Conservation (phyloP, 257 asterid species). For the Solanum okadae region DNA sequence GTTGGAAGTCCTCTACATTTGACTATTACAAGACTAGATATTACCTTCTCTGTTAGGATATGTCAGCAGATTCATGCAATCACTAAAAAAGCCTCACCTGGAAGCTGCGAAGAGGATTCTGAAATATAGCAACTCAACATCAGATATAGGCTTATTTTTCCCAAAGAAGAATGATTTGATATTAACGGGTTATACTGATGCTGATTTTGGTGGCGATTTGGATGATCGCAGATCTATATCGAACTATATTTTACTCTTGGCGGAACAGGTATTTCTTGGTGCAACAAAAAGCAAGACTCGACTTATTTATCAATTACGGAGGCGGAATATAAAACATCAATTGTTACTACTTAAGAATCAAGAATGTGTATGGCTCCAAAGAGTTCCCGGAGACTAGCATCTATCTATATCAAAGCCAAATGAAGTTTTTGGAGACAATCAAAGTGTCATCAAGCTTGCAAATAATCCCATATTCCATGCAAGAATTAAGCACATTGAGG, state of each 20-base stretch:
- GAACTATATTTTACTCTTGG: background rate
- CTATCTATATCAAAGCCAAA: background rate
- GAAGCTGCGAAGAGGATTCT: background rate
- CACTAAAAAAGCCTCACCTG: background rate
- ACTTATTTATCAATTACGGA: conserved; percentile 4
- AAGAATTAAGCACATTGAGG: background rate
- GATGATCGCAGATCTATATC: background rate
- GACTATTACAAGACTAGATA: background rate
- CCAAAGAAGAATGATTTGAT: background rate
- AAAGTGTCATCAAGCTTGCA: background rate
- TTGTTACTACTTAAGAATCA: background rate
- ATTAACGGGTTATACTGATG: background rate
- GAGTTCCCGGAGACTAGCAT: background rate
- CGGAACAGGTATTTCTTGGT: background rate
- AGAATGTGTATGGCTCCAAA: conserved; percentile 6
- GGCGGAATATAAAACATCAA: background rate
- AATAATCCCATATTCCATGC: background rate
- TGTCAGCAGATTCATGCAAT: background rate
- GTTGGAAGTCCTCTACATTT: background rate
- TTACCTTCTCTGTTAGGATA: background rate
- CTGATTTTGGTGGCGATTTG: background rate
- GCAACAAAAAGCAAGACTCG: background rate
- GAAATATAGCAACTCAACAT: background rate
- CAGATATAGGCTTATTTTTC: background rate
- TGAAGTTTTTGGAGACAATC: background rate